phyloP scores from a whole-genome alignment of 2,329 filamentous ascomycete genomes.

The Penicillium digitatum region DNA sequence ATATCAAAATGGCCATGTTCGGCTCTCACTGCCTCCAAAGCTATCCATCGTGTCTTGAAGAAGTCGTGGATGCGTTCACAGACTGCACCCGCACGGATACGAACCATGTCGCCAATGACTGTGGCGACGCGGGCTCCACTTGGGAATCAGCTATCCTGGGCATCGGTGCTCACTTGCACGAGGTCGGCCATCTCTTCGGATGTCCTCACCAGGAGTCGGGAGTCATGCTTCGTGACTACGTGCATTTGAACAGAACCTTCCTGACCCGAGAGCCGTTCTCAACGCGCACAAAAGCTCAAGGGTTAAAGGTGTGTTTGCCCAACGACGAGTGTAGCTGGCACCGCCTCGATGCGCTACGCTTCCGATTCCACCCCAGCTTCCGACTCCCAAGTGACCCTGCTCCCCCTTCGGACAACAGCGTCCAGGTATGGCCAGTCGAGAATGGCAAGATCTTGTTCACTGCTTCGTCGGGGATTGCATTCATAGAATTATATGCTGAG shows the following conservation, averaged over 20 bases:
- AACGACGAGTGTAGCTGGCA: slow-evolving; percentile 91
- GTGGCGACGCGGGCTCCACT: slow-evolving; percentile 78
- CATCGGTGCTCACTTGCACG: slow-evolving; percentile 88
- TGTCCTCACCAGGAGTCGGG: slow-evolving; percentile 85
- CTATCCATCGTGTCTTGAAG: slow-evolving; percentile 83
- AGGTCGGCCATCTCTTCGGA: slow-evolving; percentile 84
- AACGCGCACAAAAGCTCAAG: slow-evolving; percentile 79
- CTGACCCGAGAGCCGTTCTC: slow-evolving; percentile 77
- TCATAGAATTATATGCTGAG: slow-evolving; percentile 75
- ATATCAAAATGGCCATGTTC: slow-evolving; percentile 79
- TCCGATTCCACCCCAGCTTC: slow-evolving; percentile 88
- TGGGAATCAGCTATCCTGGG: slow-evolving; percentile 96
- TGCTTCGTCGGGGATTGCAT: slow-evolving; percentile 76
- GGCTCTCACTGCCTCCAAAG: slow-evolving; percentile 89
- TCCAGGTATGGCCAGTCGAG: slow-evolving; percentile 84
- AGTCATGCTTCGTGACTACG: slow-evolving; percentile 89
- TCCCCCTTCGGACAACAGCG: slow-evolving; percentile 63
- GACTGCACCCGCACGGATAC: slow-evolving; percentile 89
- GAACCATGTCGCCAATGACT: slow-evolving; percentile 75
- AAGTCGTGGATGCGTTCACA: slow-evolving; percentile 80
- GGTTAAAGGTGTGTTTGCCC: slow-evolving; percentile 65
- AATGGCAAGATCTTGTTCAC: slow-evolving; percentile 71
- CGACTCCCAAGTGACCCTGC: slow-evolving; percentile 70
- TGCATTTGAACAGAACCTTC: slow-evolving; percentile 78
- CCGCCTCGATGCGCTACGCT: slow-evolving; percentile 79